These are phyloP conservation scores for Microglena sp. DNA, from an alignment of 139 green algal genomes.

Conservation along the genomic window DNA sequence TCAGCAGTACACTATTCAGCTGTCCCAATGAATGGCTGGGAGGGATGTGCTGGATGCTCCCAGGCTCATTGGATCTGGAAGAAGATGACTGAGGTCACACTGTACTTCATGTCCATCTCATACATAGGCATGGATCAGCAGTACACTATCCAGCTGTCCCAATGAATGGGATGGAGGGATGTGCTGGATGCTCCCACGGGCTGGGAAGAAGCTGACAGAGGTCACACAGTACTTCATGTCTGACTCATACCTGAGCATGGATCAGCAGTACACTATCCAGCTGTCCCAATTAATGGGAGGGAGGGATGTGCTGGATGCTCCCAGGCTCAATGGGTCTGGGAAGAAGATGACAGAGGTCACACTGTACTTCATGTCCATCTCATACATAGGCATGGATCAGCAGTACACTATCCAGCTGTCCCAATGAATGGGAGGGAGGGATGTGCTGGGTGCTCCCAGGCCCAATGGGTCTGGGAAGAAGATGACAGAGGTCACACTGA, in stretches of 20 bases:
- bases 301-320: no score
- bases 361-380: constrained; percentile 74
- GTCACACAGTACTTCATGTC: constrained; percentile 62
- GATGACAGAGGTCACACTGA: constrained; percentile 33
- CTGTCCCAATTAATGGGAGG: constrained; percentile 1
- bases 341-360: constrained; percentile 17
- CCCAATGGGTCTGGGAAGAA: constrained; percentile 14
- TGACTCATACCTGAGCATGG: constrained; percentile 83
- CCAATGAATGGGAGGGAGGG: background rate
- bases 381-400: constrained; percentile 83
- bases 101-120: background rate
- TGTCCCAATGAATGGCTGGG: background rate
- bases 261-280: constrained; percentile 52
- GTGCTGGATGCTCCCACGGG: constrained; percentile 12
- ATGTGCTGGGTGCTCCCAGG: no score
- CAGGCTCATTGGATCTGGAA: background rate
- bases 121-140: background rate
- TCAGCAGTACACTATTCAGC: constrained; percentile 16
- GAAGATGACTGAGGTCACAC: background rate
- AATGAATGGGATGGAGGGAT: no score
- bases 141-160: constrained; percentile 5
- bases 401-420: constrained; percentile 22
- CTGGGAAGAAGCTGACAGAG: constrained; percentile 15
- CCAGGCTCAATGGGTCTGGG: no score
- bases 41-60: background rate